Base-by-base conservation (phyloP, 257 asterid genomes). In the Misopates orontium region DNA sequence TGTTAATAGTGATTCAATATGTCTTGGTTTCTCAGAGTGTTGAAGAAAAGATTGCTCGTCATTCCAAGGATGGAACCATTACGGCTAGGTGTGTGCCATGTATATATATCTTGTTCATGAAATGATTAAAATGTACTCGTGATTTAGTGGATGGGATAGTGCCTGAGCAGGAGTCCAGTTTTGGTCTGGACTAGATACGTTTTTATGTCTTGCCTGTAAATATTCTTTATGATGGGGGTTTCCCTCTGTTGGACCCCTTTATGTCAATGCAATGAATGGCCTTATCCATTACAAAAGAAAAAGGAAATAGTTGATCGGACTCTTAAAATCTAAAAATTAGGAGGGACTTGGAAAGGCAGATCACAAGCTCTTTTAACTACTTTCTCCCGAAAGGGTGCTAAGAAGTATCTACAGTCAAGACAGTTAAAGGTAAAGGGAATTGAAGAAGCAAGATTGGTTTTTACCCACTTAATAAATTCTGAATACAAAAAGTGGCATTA, bases 11-110 rank as follows among this genome's bases (percentile, higher is more conserved):
- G 39, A 69, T 61, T 42, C 47, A 60, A 25, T 62, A 23, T 59
- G 28, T 15, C 65, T 67, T 52, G 48, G 48, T 59, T 68, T 44
- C 58, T 48, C 76, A 87, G 97, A 92, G 95, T 70, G 97, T 92
- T 48, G 97, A 89, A 82, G 96, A 93, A 71, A 92, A 92, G 85
- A 89, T 89, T 80, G 97, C 93, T 28, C 96, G 95, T 22, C 98
- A 89, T 75, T 53, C 80, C 11, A 81, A 81, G 73, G 97, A 87
- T 71, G 98, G 98, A 68, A 89, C 91, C 11, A 84, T 85, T 22
- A 78, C 96, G 18, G 78, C 87, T 39, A 87, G 96, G 98, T 88
- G 61, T 45, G 69, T 28, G 49, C 60, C 51, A 25, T 60, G 56
- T 56, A 59, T 17, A 16, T 50, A 58, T 24, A 15, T 36, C 23